These are phyloP conservation scores for Phytophthora pini DNA, from an alignment of 352 stramenopile genomes.

Conservation along the genomic window DNA sequence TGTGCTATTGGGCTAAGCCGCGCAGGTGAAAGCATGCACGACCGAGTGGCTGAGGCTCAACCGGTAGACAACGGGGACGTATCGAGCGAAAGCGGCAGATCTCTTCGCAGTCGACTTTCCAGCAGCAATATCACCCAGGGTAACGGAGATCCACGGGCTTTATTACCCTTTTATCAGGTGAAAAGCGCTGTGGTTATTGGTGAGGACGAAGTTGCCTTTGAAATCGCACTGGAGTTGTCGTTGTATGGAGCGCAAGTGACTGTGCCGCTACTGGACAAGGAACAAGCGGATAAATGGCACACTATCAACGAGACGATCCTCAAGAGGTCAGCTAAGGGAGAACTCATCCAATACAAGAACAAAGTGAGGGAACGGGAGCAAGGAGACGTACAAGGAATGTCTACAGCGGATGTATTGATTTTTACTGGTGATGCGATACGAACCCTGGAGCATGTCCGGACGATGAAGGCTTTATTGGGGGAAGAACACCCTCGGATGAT, in stretches of 20 bases:
- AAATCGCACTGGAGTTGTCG: conserved; percentile 66
- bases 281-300: conserved; percentile 64
- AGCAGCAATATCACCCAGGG: conserved; percentile 35
- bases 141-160: conserved; percentile 48
- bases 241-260: conserved; percentile 71
- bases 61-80: conserved; percentile 7
- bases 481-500: conserved; percentile 61
- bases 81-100: conserved; percentile 14
- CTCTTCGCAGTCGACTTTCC: conserved; percentile 21
- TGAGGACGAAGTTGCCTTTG: conserved; percentile 68
- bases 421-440: conserved; percentile 62
- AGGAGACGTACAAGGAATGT: conserved; percentile 42
- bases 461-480: conserved; percentile 49
- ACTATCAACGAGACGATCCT: conserved; percentile 65
- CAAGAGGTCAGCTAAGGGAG: conserved; percentile 54
- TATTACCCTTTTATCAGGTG: conserved; percentile 61
- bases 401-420: conserved; percentile 60
- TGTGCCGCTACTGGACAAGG: conserved; percentile 64
- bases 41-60: conserved; percentile 26
- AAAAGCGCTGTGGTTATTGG: conserved; percentile 67
- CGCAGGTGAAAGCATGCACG: conserved; percentile 56
- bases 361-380: conserved; percentile 48
- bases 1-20: conserved; percentile 61
- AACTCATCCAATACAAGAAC: conserved; percentile 76
- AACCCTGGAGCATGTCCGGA: conserved; percentile 56